Base-by-base conservation (phyloP, 176 grass and related monocot genomes). In the Zoysia japonica region DNA sequence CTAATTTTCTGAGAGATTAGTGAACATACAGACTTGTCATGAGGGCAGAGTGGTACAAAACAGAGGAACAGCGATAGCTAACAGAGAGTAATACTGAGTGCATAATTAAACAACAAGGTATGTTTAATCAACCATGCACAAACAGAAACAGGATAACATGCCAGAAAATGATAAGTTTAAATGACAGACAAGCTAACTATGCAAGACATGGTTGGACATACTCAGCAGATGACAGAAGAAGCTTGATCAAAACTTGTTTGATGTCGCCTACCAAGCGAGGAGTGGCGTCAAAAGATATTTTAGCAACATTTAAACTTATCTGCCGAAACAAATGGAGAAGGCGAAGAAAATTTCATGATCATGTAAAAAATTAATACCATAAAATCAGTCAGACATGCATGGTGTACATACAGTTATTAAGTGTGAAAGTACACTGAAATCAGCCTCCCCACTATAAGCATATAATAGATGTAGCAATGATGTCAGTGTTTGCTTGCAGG, bases 371-470 rank as follows among this genome's bases (percentile, higher is more conserved):
- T 39, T 11, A 78, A 85, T 71, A 61, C 47, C 6, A 61, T 42
- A 19, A 35, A 74, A 55, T 50, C 7, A 63, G 47, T 64, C 76
- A 12, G 19, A 60, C 16, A 67, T 72, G 46, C 11, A 82, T 71
- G 65, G 67, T 77, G 51, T 59, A 94, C 89, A 56, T 85, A 94
- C 95, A 83, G 60, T 70, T 44, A 80, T 87, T 70, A 92, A 39
- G 67, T 89, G 95, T 14, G 85, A 92, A 61, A 97, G 87, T 69
- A 97, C 92, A 63, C 85, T 90, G 82, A 87, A 94, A 85, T 97
- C 92, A 49, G 68, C 42, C 57, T 94, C 87, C 62, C 56, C 61
- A 11, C 70, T 56, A 72, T 92, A 97, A 71, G 87, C 84, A 79
- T 84, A 80, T 57, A 97, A 73, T 76, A 97, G 84, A 78, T 75